Evolutionary conservation across 208 protist genomes (phyloP).

Genomic region (Zelonia costaricensis): DNA sequence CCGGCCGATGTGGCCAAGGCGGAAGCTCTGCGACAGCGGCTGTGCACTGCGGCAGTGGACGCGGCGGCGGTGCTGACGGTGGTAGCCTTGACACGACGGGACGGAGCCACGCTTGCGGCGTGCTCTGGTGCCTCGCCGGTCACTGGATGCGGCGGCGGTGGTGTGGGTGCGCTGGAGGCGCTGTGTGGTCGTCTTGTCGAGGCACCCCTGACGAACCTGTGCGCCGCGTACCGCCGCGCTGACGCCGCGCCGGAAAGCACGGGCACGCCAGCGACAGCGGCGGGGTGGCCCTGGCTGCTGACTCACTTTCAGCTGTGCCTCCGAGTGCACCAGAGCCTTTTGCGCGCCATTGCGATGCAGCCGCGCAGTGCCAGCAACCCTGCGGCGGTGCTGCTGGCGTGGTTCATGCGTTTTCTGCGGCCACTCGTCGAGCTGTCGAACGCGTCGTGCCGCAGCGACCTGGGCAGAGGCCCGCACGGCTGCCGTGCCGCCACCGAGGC

Average conservation of each 20-base stretch:
- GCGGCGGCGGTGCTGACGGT: constrained; percentile 19
- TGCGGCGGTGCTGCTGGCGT: constrained; percentile 22
- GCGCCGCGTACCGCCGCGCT: too few species aligned
- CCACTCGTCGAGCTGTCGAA: constrained; percentile 62
- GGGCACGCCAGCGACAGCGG: neutral
- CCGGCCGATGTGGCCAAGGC: neutral
- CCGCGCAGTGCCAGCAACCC: neutral
- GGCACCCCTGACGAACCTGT: too few species aligned
- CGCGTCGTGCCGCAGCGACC: constrained; percentile 28
- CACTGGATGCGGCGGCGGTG: too few species aligned
- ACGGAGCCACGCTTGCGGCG: too few species aligned
- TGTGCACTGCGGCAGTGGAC: constrained; percentile 25
- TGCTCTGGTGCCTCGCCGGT: too few species aligned
- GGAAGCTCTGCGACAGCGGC: constrained; percentile 13
- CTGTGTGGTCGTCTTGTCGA: too few species aligned
- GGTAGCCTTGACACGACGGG: neutral
- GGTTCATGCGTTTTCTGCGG: constrained; percentile 42
- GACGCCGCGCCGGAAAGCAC: too few species aligned
- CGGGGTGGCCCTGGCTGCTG: constrained; percentile 13
- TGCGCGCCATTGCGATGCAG: constrained; percentile 16
- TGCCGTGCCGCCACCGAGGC: constrained; percentile 52
- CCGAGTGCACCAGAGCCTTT: constrained; percentile 20
- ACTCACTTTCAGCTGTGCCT: constrained; percentile 29
- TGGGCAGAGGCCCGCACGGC: constrained; percentile 11
- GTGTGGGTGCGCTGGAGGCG: too few species aligned